phyloP scores from a whole-genome alignment of 768 basidiomycete genomes.

The Tulasnella sp. region DNA sequence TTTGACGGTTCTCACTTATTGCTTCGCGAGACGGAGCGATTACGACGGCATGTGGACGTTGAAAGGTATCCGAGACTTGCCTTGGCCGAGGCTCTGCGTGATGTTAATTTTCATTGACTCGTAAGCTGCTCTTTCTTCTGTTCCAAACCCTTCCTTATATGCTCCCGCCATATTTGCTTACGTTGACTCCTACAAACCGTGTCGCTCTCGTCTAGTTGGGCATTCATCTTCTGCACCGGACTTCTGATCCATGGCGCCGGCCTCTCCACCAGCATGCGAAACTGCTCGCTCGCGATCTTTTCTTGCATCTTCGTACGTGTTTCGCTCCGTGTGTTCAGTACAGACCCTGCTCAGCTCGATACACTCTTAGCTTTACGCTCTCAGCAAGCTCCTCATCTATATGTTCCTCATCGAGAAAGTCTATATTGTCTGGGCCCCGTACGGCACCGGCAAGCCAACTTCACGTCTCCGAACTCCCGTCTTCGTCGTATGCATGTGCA shows the following conservation, averaged over 20 bases:
- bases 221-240: slow-evolving; percentile 10
- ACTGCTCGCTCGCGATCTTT: slow-evolving; percentile 15
- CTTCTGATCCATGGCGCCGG: slow-evolving; percentile 15
- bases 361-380: slow-evolving; percentile 1
- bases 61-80: background rate
- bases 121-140: background rate
- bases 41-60: background rate
- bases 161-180: background rate
- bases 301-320: slow-evolving; percentile 16
- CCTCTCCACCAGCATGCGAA: background rate
- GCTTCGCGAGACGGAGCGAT: slow-evolving; percentile 4
- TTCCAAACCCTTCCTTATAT: background rate
- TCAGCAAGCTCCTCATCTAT: slow-evolving; percentile 17
- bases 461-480: slow-evolving; percentile 6
- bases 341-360: background rate
- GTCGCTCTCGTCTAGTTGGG: too few species aligned
- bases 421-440: slow-evolving; percentile 8
- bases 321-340: background rate
- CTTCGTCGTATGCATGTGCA: background rate
- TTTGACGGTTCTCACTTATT: slow-evolving; percentile 11
- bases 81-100: slow-evolving; percentile 9
- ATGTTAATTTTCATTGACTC: slow-evolving; percentile 11
- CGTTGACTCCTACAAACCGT: too few species aligned
- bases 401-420: slow-evolving; percentile 18
- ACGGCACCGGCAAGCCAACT: background rate